Conservation (phyloP, 139 green algal species). For the Chlamydomonas sphaeroides region DNA sequence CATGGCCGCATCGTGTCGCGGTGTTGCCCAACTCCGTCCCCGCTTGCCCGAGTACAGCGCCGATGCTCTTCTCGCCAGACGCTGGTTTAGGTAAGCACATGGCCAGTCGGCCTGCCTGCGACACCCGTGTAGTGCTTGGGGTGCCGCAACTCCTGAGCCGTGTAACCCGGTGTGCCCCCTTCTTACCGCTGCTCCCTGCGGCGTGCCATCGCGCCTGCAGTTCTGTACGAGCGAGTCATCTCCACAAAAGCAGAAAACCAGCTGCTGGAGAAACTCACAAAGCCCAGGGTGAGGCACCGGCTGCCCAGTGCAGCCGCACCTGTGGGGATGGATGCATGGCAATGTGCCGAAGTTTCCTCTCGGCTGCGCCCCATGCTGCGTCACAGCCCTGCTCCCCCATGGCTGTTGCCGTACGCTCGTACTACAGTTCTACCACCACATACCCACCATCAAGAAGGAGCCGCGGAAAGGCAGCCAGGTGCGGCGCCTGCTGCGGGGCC, state of each 20-base stretch:
- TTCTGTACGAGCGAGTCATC: conserved; percentile 33
- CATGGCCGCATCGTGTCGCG: no score
- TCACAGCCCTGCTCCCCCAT: background rate
- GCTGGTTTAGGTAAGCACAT: no score
- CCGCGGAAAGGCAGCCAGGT: conserved; percentile 1
- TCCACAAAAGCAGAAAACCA: conserved; percentile 20
- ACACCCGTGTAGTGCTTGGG: no score
- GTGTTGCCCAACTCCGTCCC: background rate
- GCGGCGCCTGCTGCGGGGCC: no score
- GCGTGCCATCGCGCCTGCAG: no score
- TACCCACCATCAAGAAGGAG: background rate
- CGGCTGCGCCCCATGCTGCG: background rate
- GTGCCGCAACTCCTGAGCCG: no score
- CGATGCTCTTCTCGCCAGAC: background rate
- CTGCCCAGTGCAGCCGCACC: no score
- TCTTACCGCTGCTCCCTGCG: no score
- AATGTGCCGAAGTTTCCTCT: no score
- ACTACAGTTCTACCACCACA: conserved; percentile 20
- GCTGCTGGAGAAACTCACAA: conserved; percentile 23
- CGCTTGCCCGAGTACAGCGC: background rate
- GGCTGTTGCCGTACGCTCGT: background rate
- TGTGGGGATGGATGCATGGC: no score
- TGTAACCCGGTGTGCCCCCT: no score
- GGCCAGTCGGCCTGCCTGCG: no score
- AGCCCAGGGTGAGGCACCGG: conserved; percentile 9